Conservation (phyloP, 441 rosid species). For the Mallotus repandus region DNA sequence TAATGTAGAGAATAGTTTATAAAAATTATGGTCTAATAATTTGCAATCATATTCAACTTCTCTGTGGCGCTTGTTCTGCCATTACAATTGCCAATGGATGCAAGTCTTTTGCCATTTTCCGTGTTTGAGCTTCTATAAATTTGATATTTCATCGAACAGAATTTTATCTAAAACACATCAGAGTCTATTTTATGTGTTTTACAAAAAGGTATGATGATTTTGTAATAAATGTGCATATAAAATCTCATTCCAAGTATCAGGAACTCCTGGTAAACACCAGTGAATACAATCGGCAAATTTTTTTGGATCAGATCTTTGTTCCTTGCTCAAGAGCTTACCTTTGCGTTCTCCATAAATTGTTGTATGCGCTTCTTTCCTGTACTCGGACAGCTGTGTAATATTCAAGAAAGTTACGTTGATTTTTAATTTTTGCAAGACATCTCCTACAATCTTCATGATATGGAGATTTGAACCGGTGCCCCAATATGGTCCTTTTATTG, state of each 20-base stretch:
- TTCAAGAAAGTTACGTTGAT: constrained; percentile 61
- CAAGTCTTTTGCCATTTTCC: not conserved
- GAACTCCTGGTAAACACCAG: constrained; percentile 96
- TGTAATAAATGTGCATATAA: constrained; percentile 67
- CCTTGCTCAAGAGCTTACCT: constrained; percentile 76
- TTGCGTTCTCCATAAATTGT: constrained; percentile 69
- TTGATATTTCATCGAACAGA: not conserved
- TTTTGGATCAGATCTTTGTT: constrained; percentile 67
- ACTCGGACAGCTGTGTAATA: constrained; percentile 80
- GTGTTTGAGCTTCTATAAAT: not conserved
- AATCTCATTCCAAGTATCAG: constrained; percentile 90
- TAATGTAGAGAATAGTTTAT: constrained; percentile 14
- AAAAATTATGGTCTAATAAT: not conserved
- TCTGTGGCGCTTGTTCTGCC: not conserved
- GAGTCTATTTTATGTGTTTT: constrained; percentile 10
- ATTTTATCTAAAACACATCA: not conserved
- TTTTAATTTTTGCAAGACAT: constrained; percentile 41
- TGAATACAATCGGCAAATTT: constrained; percentile 85
- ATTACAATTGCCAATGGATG: not conserved
- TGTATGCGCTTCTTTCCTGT: constrained; percentile 85
- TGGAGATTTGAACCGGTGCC: constrained; percentile 83
- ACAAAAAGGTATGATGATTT: constrained; percentile 40
- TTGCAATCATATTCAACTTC: not conserved
- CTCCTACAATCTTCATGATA: constrained; percentile 62
- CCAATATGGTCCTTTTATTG: constrained; percentile 71